These are phyloP conservation scores for Alternaria rosae DNA, from an alignment of 2,329 filamentous ascomycete species.

Conservation along the genomic window DNA sequence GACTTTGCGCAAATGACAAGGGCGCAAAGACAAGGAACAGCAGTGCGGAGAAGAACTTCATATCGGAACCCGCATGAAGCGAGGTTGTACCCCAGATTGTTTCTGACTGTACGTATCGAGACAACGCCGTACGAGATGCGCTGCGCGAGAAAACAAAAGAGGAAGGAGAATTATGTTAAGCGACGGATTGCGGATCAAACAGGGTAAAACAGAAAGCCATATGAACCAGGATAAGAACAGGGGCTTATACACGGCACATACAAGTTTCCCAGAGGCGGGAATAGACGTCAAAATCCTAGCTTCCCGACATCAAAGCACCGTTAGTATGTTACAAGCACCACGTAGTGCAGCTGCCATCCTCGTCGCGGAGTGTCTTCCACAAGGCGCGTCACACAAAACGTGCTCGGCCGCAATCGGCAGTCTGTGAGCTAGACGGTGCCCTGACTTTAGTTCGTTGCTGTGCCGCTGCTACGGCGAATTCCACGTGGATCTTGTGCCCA, in stretches of 20 bases:
- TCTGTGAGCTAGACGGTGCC: not conserved
- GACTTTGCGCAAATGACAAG: conserved; percentile 12
- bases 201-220: not conserved
- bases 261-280: not conserved
- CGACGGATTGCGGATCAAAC: not conserved
- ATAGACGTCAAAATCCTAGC: not conserved
- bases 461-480: not conserved
- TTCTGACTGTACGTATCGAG: not conserved
- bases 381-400: not conserved
- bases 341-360: not conserved
- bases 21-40: conserved; percentile 5
- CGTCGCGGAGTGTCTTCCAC: not conserved
- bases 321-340: conserved; percentile 2
- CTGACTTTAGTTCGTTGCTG: not conserved
- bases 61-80: not conserved
- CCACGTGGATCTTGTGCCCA: not conserved
- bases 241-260: not conserved
- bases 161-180: conserved; percentile 1
- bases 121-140: not conserved
- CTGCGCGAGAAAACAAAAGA: not conserved
- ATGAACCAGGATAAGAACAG: not conserved
- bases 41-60: conserved; percentile 6
- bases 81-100: not conserved
- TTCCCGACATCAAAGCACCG: not conserved
- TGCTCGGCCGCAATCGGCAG: conserved; percentile 1